Evolutionary conservation across 768 basidiomycete species (phyloP), one percentile per base, ranked within the genome.

Genomic region (Russula ochroleuca): DNA sequence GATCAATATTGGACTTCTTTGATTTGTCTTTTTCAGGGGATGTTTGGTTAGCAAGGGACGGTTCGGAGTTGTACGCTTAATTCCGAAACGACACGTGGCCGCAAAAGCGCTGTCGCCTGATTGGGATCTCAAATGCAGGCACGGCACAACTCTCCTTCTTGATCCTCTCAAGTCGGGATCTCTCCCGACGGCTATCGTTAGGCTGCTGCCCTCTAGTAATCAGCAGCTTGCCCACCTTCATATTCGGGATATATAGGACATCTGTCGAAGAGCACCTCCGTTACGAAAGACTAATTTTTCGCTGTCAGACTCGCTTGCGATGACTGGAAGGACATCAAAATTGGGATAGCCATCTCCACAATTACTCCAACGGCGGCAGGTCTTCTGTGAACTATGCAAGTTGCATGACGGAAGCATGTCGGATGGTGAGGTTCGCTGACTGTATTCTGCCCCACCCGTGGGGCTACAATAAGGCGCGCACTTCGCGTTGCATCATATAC

Each of bases 11-110:
- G 23, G 15, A n/a, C 63, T 64, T 64, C 58, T 64, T 61, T 45
- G 53, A 40, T 61, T 64, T 64, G 59, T 64, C 48, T 31, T 59
- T 59, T 28, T 31, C 53, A 52, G 57, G 51, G 43, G 4, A 10
- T 37, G 28, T 17, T 53, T 52, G 41, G 21, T 25, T 23, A 35
- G 62, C 56, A 63, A 63, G 63, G 63, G 41, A 64, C 57, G n/a
- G n/a, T 49, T 56, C 64, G 64, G 64, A 61, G 59, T 13, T 61
- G 54, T 6, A 61, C 59, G 64, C 64, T 56, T 65, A 65, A 61
- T 65, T 61, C 64, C 64, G 64, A 61, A 37, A 38, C 33, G 17
- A 50, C 59, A 56, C 63, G 59, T 56, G 63, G 50, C 33, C 37
- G 45, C 17, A 48, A 59, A 54, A 48, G n/a, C 52, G 47, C 45